Percentiles rank a stretch among this genome's conserved stretches.
Evolutionary conservation across 164 flowering plant genomes (phyloP).

Genomic region (Aristolochia californica): DNA sequence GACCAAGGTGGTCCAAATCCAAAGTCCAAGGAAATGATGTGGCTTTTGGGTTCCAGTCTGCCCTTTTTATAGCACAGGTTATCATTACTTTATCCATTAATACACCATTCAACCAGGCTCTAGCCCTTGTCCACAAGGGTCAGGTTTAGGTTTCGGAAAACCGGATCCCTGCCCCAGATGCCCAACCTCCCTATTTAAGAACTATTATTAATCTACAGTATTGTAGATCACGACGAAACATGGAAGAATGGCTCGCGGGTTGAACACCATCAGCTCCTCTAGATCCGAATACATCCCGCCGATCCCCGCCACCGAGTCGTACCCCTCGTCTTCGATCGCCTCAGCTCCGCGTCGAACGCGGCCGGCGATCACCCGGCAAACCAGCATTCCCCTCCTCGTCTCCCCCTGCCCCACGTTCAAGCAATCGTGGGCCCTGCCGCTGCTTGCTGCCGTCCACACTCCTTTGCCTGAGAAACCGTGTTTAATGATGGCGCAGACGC

Average conservation of each 20-base stretch:
- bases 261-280: constrained; percentile 65
- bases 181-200: no score
- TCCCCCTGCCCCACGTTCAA: no score
- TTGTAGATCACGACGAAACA: constrained; percentile 88
- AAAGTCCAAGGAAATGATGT: no score
- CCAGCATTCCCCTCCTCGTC: constrained; percentile 70
- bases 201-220: constrained; percentile 8
- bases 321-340: constrained; percentile 14
- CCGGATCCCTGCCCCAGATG: no score
- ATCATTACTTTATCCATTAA: no score
- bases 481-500: constrained; percentile 69
- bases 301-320: constrained; percentile 56
- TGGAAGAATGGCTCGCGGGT: constrained; percentile 80
- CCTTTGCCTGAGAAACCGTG: constrained; percentile 63
- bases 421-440: constrained; percentile 90
- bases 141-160: no score
- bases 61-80: no score
- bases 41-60: no score
- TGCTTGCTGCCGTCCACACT: constrained; percentile 74
- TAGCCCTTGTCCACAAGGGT: no score
- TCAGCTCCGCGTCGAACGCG: constrained; percentile 43
- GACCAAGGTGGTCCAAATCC: no score
- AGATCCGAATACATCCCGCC: constrained; percentile 54
- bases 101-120: no score
- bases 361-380: constrained; percentile 91